Percentiles rank a stretch among this genome's conserved stretches.
Conservation (phyloP, 2,329 filamentous ascomycete species). For the Trichoderma citrinoviride region DNA sequence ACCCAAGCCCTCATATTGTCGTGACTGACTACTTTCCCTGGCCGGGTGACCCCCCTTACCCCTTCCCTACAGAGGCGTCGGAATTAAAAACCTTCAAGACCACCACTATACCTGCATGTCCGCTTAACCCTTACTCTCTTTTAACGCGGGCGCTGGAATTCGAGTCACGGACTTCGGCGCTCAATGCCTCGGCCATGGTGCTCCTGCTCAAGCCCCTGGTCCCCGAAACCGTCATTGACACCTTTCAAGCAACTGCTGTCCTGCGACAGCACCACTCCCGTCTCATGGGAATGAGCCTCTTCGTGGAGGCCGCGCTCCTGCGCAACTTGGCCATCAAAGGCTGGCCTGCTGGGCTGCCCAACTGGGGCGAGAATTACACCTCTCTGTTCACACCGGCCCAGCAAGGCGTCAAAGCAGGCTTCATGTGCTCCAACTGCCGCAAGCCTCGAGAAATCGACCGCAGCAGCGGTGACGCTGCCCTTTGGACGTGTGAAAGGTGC, state of each 20-base stretch:
- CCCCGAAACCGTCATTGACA: constrained; percentile 53
- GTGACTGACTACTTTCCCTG: constrained; percentile 61
- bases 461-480: constrained; percentile 40
- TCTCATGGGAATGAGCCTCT: constrained; percentile 58
- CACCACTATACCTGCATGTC: constrained; percentile 30
- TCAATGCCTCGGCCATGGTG: constrained; percentile 60
- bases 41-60: constrained; percentile 55
- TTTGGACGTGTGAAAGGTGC: constrained; percentile 61
- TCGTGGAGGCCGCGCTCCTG: constrained; percentile 58
- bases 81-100: constrained; percentile 18
- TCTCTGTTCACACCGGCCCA: constrained; percentile 54
- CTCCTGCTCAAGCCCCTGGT: constrained; percentile 59
- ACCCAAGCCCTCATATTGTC: constrained; percentile 44
- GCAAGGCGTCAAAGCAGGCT: constrained; percentile 52
- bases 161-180: constrained; percentile 53
- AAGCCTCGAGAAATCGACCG: constrained; percentile 56
- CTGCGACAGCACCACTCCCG: constrained; percentile 59
- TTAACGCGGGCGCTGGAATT: constrained; percentile 54
- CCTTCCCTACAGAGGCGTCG: constrained; percentile 40
- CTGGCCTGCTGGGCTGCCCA: constrained; percentile 51
- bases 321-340: constrained; percentile 60
- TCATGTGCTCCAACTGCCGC: constrained; percentile 55
- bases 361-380: constrained; percentile 55
- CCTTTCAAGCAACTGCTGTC: constrained; percentile 54
- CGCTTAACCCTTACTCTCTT: constrained; percentile 56